Evolutionary conservation across 2,329 filamentous ascomycete genomes (phyloP).

Genomic region (Zymoseptoria brevis): DNA sequence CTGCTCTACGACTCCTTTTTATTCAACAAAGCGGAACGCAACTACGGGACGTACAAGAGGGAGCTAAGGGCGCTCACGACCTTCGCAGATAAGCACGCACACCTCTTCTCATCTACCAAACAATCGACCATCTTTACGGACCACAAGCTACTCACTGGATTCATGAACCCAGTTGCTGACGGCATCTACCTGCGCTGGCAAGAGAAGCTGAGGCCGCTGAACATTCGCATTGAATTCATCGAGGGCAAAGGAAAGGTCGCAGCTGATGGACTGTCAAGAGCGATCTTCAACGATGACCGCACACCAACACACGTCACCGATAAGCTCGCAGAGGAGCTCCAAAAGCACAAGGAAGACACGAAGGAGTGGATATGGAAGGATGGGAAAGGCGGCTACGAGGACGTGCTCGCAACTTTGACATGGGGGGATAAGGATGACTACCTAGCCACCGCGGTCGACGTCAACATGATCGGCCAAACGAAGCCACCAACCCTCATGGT

Average conservation of each 20-base stretch:
- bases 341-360: not conserved
- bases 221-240: no score
- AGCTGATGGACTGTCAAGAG: not conserved
- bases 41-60: not conserved
- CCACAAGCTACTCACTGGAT: slow-evolving; percentile 1
- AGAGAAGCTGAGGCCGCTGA: not conserved
- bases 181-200: not conserved
- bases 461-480: no score
- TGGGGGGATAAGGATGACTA: not conserved
- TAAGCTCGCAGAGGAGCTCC: not conserved
- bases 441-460: no score
- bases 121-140: not conserved
- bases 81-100: not conserved
- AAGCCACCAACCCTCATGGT: no score
- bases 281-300: not conserved
- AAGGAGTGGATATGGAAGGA: not conserved
- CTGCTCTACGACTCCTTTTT: not conserved
- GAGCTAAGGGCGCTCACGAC: not conserved
- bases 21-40: not conserved
- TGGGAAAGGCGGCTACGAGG: not conserved
- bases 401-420: not conserved
- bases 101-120: not conserved
- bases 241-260: no score
- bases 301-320: not conserved
- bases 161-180: not conserved